These are phyloP conservation scores for Acanthamoeba triangularis DNA, from an alignment of 208 protist genomes.

Conservation along the genomic window DNA sequence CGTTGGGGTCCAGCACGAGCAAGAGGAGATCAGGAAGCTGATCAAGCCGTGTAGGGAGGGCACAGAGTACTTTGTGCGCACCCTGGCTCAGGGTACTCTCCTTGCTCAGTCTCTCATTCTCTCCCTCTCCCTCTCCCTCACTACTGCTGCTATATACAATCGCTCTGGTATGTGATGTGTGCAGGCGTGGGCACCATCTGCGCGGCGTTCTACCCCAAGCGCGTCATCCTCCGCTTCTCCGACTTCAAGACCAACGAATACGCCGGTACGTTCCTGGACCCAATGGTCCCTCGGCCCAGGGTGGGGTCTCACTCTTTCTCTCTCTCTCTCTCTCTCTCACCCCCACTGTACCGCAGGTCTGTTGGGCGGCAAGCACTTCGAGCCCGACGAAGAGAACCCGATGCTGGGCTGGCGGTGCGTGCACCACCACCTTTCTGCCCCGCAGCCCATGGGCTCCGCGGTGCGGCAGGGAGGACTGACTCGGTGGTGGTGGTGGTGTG, in stretches of 20 bases:
- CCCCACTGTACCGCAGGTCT: too few relatives aligned
- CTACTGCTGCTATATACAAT: too few relatives aligned
- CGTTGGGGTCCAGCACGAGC: conserved; percentile 1
- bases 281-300: too few relatives aligned
- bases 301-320: too few relatives aligned
- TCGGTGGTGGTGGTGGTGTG: too few relatives aligned
- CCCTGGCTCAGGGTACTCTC: conserved; percentile 41
- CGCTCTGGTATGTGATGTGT: too few relatives aligned
- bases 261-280: conserved; percentile 38
- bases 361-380: conserved; percentile 78
- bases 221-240: conserved; percentile 84
- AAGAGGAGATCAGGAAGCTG: conserved; percentile 54
- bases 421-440: too few relatives aligned
- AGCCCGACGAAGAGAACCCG: conserved; percentile 85
- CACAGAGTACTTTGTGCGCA: conserved; percentile 55
- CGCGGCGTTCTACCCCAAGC: conserved; percentile 84
- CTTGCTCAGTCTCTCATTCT: too few relatives aligned
- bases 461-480: too few relatives aligned
- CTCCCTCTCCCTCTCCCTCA: not conserved
- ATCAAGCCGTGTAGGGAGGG: conserved; percentile 34
- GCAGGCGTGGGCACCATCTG: conserved; percentile 79
- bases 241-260: conserved; percentile 88
- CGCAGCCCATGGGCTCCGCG: too few relatives aligned
- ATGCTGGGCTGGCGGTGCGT: conserved; percentile 82
- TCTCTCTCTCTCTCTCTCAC: too few relatives aligned